Percentiles rank a stretch among this genome's conserved stretches.
These are phyloP conservation scores for Nemophila menziesii DNA, from an alignment of 257 asterid genomes.

Conservation along the genomic window DNA sequence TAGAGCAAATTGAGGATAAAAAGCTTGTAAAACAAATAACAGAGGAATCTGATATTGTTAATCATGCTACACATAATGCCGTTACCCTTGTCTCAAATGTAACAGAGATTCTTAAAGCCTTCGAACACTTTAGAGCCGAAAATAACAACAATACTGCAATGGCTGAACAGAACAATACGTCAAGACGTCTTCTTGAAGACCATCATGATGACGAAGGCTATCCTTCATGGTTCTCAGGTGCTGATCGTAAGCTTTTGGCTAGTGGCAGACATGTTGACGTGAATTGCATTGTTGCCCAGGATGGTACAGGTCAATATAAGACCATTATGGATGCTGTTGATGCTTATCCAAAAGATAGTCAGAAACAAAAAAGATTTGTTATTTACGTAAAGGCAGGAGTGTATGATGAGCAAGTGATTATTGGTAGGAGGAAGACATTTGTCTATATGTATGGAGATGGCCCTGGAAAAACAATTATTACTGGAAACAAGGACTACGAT, in stretches of 20 bases:
- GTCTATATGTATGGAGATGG: slow-evolving; percentile 81
- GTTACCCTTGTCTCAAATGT: slow-evolving; percentile 39
- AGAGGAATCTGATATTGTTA: slow-evolving; percentile 16
- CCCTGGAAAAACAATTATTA: slow-evolving; percentile 41
- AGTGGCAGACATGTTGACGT: slow-evolving; percentile 15
- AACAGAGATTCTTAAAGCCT: slow-evolving; percentile 25
- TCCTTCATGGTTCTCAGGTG: slow-evolving; percentile 45
- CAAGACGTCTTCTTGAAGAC: slow-evolving; percentile 19
- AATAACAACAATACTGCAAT: too few relatives aligned
- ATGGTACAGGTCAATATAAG: slow-evolving; percentile 52
- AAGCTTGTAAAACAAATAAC: slow-evolving; percentile 1
- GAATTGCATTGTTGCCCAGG: slow-evolving; percentile 46
- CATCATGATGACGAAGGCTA: slow-evolving; percentile 18
- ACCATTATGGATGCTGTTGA: slow-evolving; percentile 33
- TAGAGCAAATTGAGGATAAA: slow-evolving; percentile 21
- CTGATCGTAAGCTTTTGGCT: slow-evolving; percentile 45
- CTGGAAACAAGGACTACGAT: slow-evolving; percentile 27
- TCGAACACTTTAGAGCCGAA: too few relatives aligned
- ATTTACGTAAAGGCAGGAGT: slow-evolving; percentile 65
- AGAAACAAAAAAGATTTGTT: slow-evolving; percentile 38
- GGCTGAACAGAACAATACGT: neutral
- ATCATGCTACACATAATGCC: slow-evolving; percentile 57
- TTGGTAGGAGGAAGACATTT: slow-evolving; percentile 35
- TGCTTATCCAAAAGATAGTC: slow-evolving; percentile 35
- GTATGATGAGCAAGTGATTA: slow-evolving; percentile 34